A percentile compares a stretch with the other conserved stretches of the same genome.
Conservation (phyloP, 2,329 filamentous ascomycete genomes). For the Aspergillus proliferans region DNA sequence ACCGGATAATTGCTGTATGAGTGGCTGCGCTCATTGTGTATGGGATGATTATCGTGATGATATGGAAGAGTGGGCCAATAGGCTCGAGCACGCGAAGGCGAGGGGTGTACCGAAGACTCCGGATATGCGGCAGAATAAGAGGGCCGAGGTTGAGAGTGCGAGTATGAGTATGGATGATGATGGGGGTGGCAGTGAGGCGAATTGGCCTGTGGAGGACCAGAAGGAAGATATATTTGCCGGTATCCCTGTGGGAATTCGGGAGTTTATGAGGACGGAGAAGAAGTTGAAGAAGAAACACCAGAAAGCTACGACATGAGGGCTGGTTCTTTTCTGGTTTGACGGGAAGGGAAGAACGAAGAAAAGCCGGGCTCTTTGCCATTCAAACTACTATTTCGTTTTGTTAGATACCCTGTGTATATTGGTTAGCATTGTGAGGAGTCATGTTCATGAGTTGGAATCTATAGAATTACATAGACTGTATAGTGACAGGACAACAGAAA, state of each 20-base stretch:
- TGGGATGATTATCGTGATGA: slow-evolving; percentile 92
- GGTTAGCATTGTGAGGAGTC: not conserved
- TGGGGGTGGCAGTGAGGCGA: slow-evolving; percentile 65
- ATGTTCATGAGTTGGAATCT: not conserved
- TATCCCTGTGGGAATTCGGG: slow-evolving; percentile 85
- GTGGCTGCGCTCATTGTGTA: slow-evolving; percentile 93
- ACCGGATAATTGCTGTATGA: slow-evolving; percentile 99
- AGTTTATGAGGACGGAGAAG: slow-evolving; percentile 98
- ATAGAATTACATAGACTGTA: slow-evolving; percentile 6
- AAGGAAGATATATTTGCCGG: slow-evolving; percentile 64
- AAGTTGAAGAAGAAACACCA: slow-evolving; percentile 69
- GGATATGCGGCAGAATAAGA: slow-evolving; percentile 27
- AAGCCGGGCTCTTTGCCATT: not conserved
- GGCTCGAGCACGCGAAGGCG: slow-evolving; percentile 56
- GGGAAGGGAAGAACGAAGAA: not conserved
- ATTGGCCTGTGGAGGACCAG: slow-evolving; percentile 50
- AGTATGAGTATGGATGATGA: slow-evolving; percentile 70
- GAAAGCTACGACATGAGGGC: slow-evolving; percentile 28
- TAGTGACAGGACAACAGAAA: not conserved
- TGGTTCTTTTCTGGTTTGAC: not conserved
- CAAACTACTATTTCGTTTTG: not conserved
- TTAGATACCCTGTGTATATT: slow-evolving; percentile 1
- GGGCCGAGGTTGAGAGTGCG: slow-evolving; percentile 43
- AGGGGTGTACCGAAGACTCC: slow-evolving; percentile 20
- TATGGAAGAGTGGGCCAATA: slow-evolving; percentile 76